Evolutionary conservation across 148 eudicot species (phyloP).

Genomic region (Mesembryanthemum crystallinum): DNA sequence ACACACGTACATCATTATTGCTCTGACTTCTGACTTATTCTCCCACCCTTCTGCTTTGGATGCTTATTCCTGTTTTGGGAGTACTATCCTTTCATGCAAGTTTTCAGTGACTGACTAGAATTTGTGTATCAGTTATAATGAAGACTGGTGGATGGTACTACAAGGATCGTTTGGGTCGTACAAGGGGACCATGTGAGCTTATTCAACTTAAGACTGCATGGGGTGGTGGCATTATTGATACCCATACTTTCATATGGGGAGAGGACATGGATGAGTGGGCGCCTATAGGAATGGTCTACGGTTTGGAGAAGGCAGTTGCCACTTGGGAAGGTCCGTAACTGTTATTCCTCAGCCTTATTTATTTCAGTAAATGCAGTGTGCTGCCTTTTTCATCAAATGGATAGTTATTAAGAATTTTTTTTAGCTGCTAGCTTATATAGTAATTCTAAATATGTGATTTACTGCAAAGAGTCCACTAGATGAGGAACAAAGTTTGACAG

Average conservation of each 20-base stretch:
- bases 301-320: constrained; percentile 78
- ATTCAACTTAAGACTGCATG: constrained; percentile 90
- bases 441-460: too few species aligned
- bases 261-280: constrained; percentile 99
- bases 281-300: constrained; percentile 93
- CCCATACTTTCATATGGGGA: constrained; percentile 89
- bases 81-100: background rate
- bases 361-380: constrained; percentile 4
- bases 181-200: constrained; percentile 89
- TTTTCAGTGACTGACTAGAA: constrained; percentile 1
- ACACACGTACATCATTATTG: background rate
- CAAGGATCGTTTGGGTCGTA: constrained; percentile 87
- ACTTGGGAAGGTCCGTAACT: constrained; percentile 84
- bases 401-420: background rate
- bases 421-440: too few species aligned
- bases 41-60: background rate
- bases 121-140: constrained; percentile 57
- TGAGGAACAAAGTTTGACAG: too few species aligned
- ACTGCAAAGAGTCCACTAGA: too few species aligned
- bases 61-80: background rate
- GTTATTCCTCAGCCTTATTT: background rate
- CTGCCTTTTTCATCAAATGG: background rate
- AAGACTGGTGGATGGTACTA: constrained; percentile 78
- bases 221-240: constrained; percentile 89
- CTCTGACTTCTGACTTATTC: background rate